Conservation (phyloP, 169 alveolate species). For the Plasmodium ovale region DNA sequence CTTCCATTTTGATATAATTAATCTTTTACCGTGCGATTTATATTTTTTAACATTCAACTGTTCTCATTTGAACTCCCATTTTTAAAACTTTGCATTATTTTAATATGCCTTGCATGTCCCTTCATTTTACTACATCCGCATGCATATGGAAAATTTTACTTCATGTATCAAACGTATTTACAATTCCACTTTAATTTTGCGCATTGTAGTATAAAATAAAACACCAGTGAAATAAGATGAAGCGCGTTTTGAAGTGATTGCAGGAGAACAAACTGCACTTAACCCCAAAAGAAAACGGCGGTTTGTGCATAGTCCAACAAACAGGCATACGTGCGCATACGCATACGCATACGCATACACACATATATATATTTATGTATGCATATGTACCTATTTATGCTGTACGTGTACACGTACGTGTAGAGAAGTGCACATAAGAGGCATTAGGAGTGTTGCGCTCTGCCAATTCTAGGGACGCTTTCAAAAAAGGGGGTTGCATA, state of each 20-base stretch:
- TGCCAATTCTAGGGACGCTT: not conserved
- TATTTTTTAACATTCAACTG: not conserved
- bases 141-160: not conserved
- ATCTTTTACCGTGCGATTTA: constrained; percentile 16
- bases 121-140: not conserved
- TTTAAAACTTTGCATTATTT: not conserved
- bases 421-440: not conserved
- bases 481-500: not conserved
- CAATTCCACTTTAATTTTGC: no score
- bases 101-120: not conserved
- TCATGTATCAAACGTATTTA: not conserved
- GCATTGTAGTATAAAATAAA: not conserved
- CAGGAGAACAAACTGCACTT: not conserved
- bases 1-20: constrained; percentile 5
- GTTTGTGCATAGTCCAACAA: not conserved
- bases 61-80: not conserved
- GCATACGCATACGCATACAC: no score
- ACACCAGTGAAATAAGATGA: not conserved
- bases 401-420: not conserved
- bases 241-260: not conserved
- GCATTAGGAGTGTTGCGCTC: not conserved
- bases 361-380: not conserved
- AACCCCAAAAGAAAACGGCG: not conserved
- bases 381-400: not conserved
- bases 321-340: no score